phyloP scores from a whole-genome alignment of 768 basidiomycete genomes.

The Psilocybe sp. region DNA sequence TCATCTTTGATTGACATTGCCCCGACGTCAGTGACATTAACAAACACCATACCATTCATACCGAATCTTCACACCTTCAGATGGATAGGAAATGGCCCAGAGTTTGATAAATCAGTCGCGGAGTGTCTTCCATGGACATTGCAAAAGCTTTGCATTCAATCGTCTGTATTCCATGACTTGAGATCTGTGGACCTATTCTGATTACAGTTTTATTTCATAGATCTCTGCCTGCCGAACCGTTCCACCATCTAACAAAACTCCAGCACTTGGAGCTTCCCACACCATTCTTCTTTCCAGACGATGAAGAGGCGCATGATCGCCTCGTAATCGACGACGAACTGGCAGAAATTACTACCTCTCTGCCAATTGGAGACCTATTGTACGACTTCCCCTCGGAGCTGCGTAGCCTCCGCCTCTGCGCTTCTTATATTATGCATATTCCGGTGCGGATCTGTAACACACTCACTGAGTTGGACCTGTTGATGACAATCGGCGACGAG shows the following conservation, averaged over 20 bases:
- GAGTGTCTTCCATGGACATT: constrained; percentile 26
- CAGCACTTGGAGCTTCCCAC: constrained; percentile 26
- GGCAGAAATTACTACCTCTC: constrained; percentile 2
- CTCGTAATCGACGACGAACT: constrained; percentile 14
- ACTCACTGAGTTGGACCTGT: constrained; percentile 32
- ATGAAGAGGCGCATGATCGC: constrained; percentile 24
- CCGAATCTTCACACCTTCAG: constrained; percentile 33
- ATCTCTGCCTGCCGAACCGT: constrained; percentile 18
- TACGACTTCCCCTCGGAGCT: constrained; percentile 11
- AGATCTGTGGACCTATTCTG: not conserved
- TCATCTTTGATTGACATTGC: not conserved
- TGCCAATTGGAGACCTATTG: constrained; percentile 13
- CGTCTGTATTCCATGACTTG: constrained; percentile 10
- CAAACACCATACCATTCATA: constrained; percentile 27
- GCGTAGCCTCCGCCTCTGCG: constrained; percentile 25
- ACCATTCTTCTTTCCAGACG: constrained; percentile 32
- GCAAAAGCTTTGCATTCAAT: constrained; percentile 26
- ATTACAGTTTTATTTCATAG: constrained; percentile 13
- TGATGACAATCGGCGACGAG: constrained; percentile 21
- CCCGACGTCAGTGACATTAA: constrained; percentile 26
- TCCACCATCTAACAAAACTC: constrained; percentile 23
- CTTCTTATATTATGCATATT: constrained; percentile 24
- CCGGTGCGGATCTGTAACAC: constrained; percentile 29
- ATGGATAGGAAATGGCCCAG: constrained; percentile 33
- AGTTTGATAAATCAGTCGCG: constrained; percentile 24